Evolutionary conservation across 192 early-diverging fungal genomes (phyloP).

Genomic region (Cladochytrium replicatum): DNA sequence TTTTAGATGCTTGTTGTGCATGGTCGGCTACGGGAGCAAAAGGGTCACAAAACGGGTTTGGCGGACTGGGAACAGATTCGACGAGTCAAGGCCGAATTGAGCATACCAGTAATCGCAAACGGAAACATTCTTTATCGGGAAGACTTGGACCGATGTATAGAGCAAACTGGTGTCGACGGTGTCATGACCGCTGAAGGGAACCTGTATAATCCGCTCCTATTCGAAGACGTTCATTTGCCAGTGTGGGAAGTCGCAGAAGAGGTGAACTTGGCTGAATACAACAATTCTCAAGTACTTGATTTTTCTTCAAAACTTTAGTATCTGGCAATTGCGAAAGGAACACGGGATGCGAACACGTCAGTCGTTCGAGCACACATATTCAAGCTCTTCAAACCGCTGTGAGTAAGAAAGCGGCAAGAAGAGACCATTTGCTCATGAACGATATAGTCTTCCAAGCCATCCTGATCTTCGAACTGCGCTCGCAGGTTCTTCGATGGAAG

Average conservation of each 20-base stretch:
- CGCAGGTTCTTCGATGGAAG: conserved; percentile 50
- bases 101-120: conserved; percentile 91
- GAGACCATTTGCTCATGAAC: not conserved
- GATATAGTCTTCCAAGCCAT: conserved; percentile 56
- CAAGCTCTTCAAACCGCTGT: conserved; percentile 67
- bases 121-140: conserved; percentile 94
- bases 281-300: not conserved
- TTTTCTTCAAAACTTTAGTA: conserved; percentile 42
- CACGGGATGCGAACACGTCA: conserved; percentile 51
- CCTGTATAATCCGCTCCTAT: conserved; percentile 84
- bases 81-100: conserved; percentile 48
- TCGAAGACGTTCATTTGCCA: conserved; percentile 53
- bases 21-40: conserved; percentile 90
- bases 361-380: conserved; percentile 81
- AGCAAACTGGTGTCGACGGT: conserved; percentile 79
- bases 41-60: conserved; percentile 90
- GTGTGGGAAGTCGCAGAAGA: conserved; percentile 72
- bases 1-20: conserved; percentile 75
- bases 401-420: not conserved
- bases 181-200: conserved; percentile 87
- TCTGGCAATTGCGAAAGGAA: conserved; percentile 58
- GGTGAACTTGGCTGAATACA: conserved; percentile 11
- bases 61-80: conserved; percentile 92
- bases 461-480: conserved; percentile 70
- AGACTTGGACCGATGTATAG: conserved; percentile 75